Percentiles rank a stretch among this genome's conserved stretches.
Conservation (phyloP, 805 yeast genomes). For the Candida golubevii region DNA sequence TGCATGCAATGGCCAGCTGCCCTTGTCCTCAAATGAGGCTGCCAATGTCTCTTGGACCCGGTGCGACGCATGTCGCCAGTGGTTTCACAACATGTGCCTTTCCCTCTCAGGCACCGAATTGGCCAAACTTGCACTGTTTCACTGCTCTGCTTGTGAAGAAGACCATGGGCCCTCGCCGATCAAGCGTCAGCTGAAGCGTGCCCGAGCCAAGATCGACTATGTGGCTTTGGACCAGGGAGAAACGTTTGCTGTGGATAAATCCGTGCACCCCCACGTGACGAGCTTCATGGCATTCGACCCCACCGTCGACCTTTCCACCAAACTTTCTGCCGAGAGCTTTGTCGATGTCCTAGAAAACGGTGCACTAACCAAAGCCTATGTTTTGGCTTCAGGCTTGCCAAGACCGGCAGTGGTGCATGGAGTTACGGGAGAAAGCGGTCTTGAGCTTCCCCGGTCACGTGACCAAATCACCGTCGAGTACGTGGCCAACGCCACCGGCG, state of each 20-base stretch:
- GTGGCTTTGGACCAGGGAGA: constrained; percentile 77
- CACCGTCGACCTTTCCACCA: constrained; percentile 5
- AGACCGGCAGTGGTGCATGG: constrained; percentile 46
- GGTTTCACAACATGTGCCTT: constrained; percentile 54
- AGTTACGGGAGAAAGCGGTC: constrained; percentile 32
- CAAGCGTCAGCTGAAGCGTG: constrained; percentile 53
- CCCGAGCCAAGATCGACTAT: constrained; percentile 59
- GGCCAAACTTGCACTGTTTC: constrained; percentile 42
- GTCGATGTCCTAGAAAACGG: constrained; percentile 30
- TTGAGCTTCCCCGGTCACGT: constrained; percentile 46
- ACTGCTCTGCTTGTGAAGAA: constrained; percentile 48
- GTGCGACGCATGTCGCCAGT: constrained; percentile 50
- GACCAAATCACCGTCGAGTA: constrained; percentile 48
- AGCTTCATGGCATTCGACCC: constrained; percentile 13
- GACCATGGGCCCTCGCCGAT: constrained; percentile 46
- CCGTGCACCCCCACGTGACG: constrained; percentile 50
- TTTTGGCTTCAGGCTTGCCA: constrained; percentile 26
- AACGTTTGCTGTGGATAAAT: constrained; percentile 41
- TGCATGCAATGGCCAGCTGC: constrained; percentile 2
- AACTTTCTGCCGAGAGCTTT: constrained; percentile 8
- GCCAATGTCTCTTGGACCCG: constrained; percentile 43
- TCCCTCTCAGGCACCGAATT: constrained; percentile 23
- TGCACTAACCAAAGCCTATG: constrained; percentile 35
- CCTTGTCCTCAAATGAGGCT: no score
- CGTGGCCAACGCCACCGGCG: constrained; percentile 58